Conservation (phyloP, 805 yeast genomes). For the Myxozyma geophila region DNA sequence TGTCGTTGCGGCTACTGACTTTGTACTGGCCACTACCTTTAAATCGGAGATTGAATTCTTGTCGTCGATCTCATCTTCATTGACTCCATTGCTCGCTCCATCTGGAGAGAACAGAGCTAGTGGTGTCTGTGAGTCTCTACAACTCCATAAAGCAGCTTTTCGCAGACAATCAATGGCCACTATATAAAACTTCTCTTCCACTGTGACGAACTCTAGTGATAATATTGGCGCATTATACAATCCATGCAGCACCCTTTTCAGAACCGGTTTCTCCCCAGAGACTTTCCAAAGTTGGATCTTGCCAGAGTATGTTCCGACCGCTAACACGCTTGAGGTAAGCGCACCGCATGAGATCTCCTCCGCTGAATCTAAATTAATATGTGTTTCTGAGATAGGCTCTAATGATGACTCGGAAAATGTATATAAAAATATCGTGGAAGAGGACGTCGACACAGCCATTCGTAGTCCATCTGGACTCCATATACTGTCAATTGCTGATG, state of each 20-base stretch:
- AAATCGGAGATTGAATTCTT: slow-evolving; percentile 25
- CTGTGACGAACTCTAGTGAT: slow-evolving; percentile 27
- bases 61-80: neutral
- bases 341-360: slow-evolving; percentile 19
- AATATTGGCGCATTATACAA: slow-evolving; percentile 25
- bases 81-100: slow-evolving; percentile 1
- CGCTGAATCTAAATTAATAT: neutral
- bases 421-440: slow-evolving; percentile 16
- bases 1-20: slow-evolving; percentile 17
- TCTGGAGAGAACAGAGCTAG: neutral
- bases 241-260: neutral
- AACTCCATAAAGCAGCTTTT: slow-evolving; percentile 26
- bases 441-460: slow-evolving; percentile 20
- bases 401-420: neutral
- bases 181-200: slow-evolving; percentile 26
- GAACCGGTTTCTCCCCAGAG: slow-evolving; percentile 1
- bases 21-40: neutral
- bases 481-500: slow-evolving; percentile 19
- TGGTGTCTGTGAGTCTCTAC: slow-evolving; percentile 1
- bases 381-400: slow-evolving; percentile 7
- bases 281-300: slow-evolving; percentile 10
- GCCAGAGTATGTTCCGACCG: slow-evolving; percentile 27
- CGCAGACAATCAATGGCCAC: slow-evolving; percentile 32
- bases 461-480: slow-evolving; percentile 23
- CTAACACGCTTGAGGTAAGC: slow-evolving; percentile 5